phyloP scores from a whole-genome alignment of 2,329 filamentous ascomycete species.

The Monilinia laxa region DNA sequence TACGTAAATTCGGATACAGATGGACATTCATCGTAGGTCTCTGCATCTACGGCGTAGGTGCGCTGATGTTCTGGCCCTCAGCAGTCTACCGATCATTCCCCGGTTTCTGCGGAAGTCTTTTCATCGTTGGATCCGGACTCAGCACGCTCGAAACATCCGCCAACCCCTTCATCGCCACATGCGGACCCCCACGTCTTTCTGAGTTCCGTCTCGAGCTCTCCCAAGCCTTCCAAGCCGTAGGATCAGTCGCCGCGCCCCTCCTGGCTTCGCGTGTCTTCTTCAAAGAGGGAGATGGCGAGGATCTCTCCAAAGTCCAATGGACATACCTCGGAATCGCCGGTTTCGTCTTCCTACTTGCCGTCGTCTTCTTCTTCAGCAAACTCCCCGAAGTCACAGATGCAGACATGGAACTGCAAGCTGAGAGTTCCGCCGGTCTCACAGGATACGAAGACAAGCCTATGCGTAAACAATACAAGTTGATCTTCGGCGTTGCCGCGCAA shows the following conservation, averaged over 20 bases:
- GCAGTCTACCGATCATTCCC: constrained; percentile 49
- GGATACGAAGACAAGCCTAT: constrained; percentile 31
- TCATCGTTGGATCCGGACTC: constrained; percentile 75
- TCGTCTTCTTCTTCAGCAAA: constrained; percentile 67
- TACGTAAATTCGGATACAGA: constrained; percentile 74
- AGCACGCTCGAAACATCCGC: constrained; percentile 76
- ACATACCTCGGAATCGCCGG: constrained; percentile 77
- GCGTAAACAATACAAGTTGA: constrained; percentile 52
- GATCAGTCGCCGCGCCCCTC: constrained; percentile 69
- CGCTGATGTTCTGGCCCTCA: constrained; percentile 81
- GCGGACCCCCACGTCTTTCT: constrained; percentile 70
- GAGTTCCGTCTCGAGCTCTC: constrained; percentile 73
- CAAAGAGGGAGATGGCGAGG: constrained; percentile 46
- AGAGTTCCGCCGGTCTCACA: constrained; percentile 24
- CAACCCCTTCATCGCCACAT: constrained; percentile 70
- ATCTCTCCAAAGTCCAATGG: constrained; percentile 68
- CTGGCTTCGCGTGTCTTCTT: constrained; percentile 71
- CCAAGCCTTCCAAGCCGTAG: constrained; percentile 72
- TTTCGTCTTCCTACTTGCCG: constrained; percentile 67
- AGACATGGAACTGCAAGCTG: constrained; percentile 51
- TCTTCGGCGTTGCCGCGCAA: constrained; percentile 71
- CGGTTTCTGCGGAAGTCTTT: constrained; percentile 41
- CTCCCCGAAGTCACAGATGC: constrained; percentile 54
- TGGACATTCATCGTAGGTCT: constrained; percentile 76
- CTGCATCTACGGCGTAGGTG: constrained; percentile 69